Percentiles rank a stretch among this genome's conserved stretches.
These are phyloP conservation scores for Calocera viscosa DNA, from an alignment of 768 basidiomycete species.

Conservation along the genomic window DNA sequence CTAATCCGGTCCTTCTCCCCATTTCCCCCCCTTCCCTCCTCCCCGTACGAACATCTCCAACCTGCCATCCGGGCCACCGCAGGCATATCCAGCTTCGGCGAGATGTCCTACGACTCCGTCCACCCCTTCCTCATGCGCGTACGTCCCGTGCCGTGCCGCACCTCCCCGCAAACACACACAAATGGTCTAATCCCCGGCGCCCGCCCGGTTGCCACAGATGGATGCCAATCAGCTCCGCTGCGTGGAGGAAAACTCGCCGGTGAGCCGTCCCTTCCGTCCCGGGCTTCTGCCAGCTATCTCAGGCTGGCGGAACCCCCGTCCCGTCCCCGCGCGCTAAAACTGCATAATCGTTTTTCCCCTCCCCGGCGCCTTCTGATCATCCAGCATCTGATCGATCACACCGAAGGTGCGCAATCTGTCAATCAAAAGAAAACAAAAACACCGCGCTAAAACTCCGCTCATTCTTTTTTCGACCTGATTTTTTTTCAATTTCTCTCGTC, in stretches of 20 bases:
- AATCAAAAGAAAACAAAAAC: not conserved
- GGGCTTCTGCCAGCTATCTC: not conserved
- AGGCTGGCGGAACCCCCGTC: not conserved
- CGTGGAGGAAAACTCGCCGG: conserved; percentile 59
- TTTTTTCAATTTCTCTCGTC: not conserved
- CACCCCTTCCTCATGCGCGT: conserved; percentile 45
- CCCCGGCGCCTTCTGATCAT: not conserved
- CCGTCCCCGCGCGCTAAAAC: not conserved
- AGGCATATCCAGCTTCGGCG: conserved; percentile 52
- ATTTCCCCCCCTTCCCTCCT: not conserved
- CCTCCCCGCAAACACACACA: not conserved
- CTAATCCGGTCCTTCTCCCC: not conserved
- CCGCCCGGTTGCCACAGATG: conserved; percentile 27
- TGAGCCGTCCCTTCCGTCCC: conserved; percentile 27
- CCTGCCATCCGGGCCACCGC: not conserved
- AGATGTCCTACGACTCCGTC: conserved; percentile 49
- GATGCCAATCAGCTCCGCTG: conserved; percentile 54
- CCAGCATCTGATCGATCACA: conserved; percentile 7
- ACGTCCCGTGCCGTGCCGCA: not conserved
- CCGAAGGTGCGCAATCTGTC: not conserved
- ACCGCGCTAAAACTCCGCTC: conserved; percentile 16
- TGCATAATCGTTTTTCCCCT: not conserved
- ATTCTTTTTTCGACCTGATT: not conserved
- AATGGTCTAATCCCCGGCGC: conserved; percentile 6
- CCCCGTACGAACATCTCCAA: too few relatives aligned